These are phyloP conservation scores for Vitis cinerea DNA, from an alignment of 164 flowering plant species.

Conservation along the genomic window DNA sequence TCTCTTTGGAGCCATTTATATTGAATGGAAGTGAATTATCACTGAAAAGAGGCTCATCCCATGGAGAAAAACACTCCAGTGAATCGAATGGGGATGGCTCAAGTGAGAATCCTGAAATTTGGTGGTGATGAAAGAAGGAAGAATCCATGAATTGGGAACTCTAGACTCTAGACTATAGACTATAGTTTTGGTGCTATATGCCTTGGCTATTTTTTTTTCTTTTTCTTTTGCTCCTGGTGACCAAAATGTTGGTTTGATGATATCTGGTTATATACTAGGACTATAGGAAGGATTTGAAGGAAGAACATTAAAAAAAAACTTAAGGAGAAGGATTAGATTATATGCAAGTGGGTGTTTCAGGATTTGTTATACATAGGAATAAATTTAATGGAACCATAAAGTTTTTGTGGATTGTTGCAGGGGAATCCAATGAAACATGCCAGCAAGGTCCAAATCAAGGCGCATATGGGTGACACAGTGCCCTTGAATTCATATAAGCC, in stretches of 20 bases:
- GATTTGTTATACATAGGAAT: too few species aligned
- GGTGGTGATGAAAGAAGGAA: conserved; percentile 3
- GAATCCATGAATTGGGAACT: conserved; percentile 13
- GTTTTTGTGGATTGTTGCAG: too few species aligned
- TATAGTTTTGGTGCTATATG: too few species aligned
- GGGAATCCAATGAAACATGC: too few species aligned
- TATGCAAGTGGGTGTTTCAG: too few species aligned
- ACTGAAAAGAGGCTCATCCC: conserved; percentile 16
- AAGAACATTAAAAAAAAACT: neutral
- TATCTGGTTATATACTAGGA: neutral
- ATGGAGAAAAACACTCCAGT: conserved; percentile 15
- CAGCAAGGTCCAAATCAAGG: too few species aligned
- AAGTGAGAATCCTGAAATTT: conserved; percentile 13
- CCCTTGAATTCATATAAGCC: too few species aligned
- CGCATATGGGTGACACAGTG: too few species aligned
- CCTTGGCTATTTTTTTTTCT: neutral
- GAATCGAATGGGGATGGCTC: conserved; percentile 14
- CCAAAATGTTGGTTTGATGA: neutral
- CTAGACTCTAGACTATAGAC: too few species aligned
- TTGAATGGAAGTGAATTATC: conserved; percentile 30
- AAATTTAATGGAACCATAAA: too few species aligned
- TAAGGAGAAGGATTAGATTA: neutral
- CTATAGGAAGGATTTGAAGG: neutral
- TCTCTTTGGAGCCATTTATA: conserved; percentile 31
- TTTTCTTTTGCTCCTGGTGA: too few species aligned